Evolutionary conservation across 2,329 filamentous ascomycete genomes (phyloP).

Genomic region (Emergomyces orientalis): DNA sequence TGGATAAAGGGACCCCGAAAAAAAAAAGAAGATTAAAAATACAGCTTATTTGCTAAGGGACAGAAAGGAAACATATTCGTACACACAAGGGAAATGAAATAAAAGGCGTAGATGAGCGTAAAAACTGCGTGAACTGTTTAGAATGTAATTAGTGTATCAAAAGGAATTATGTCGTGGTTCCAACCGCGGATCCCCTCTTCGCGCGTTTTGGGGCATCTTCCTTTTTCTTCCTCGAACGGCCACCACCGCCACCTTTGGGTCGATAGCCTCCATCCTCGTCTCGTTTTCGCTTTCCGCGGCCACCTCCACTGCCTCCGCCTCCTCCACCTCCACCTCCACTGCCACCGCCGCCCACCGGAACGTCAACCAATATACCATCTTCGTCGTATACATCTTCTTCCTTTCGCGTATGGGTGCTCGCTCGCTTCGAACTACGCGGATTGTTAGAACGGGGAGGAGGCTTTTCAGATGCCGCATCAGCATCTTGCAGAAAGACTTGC

Average conservation of each 20-base stretch:
- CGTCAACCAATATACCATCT: conserved; percentile 33
- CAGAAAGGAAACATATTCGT: neutral
- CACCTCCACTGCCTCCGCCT: conserved; percentile 5
- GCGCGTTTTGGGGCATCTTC: conserved; percentile 24
- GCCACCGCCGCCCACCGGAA: conserved; percentile 22
- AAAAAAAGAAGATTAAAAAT: conserved; percentile 6
- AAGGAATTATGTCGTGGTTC: conserved; percentile 11
- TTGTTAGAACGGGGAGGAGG: conserved; percentile 32
- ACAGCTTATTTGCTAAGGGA: neutral
- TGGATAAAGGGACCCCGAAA: neutral
- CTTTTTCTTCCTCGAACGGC: conserved; percentile 33
- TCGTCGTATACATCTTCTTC: conserved; percentile 38
- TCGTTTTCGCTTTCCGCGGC: conserved; percentile 40
- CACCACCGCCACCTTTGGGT: conserved; percentile 37
- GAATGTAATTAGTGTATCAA: neutral
- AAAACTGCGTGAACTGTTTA: neutral
- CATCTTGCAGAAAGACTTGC: conserved; percentile 74
- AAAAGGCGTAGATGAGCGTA: neutral
- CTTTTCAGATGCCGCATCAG: conserved; percentile 43
- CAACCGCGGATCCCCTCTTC: conserved; percentile 26
- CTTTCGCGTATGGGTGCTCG: conserved; percentile 27
- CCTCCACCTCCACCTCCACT: conserved; percentile 4
- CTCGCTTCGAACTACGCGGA: conserved; percentile 35
- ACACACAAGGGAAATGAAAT: neutral
- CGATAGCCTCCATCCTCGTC: conserved; percentile 41